These are phyloP conservation scores for Chaetomium fimeti DNA, from an alignment of 495 filamentous ascomycete species.

Conservation along the genomic window DNA sequence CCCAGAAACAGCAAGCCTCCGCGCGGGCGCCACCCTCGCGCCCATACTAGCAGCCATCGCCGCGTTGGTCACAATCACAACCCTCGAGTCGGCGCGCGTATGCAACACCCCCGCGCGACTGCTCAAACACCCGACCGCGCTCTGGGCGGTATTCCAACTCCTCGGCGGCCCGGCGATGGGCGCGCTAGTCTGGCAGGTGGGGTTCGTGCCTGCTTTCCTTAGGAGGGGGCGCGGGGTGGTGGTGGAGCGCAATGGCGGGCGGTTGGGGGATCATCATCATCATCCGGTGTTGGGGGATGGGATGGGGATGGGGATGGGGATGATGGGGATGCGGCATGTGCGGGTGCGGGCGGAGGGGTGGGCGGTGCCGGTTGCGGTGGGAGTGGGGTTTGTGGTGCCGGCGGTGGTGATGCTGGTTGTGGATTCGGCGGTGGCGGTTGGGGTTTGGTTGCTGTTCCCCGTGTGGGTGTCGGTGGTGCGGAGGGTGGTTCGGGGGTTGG, in stretches of 20 bases:
- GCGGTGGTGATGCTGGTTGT: constrained; percentile 73
- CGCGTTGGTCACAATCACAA: constrained; percentile 39
- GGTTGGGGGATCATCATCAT: background rate
- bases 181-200: constrained; percentile 43
- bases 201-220: constrained; percentile 45
- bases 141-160: constrained; percentile 44
- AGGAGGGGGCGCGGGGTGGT: constrained; percentile 35
- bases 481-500: constrained; percentile 28
- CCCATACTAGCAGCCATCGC: constrained; percentile 35
- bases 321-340: constrained; percentile 40
- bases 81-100: constrained; percentile 40
- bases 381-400: constrained; percentile 40
- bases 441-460: constrained; percentile 50
- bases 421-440: constrained; percentile 66
- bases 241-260: constrained; percentile 21
- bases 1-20: too few relatives aligned
- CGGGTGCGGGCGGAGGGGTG: constrained; percentile 35
- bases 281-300: constrained; percentile 12
- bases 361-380: constrained; percentile 42
- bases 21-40: background rate
- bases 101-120: constrained; percentile 37
- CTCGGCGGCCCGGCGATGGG: constrained; percentile 43
- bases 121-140: constrained; percentile 39
- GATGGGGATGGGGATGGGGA: constrained; percentile 30
- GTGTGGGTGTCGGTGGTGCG: constrained; percentile 40